Conservation (phyloP, 2,329 filamentous ascomycete genomes). For the Aureobasidium sp. region DNA sequence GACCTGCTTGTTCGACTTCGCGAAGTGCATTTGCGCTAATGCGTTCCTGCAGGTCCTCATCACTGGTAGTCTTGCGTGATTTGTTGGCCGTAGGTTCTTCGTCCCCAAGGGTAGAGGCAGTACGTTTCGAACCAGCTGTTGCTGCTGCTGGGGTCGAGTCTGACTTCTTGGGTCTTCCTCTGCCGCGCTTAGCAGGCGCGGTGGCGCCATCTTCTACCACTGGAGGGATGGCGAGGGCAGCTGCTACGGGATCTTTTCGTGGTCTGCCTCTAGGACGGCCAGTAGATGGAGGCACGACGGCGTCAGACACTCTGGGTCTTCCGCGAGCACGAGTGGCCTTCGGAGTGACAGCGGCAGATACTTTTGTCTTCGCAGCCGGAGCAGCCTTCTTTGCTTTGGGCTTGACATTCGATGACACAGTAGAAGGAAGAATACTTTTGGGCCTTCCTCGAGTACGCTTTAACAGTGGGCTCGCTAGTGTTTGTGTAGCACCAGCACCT, state of each 20-base stretch:
- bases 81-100: not conserved
- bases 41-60: not conserved
- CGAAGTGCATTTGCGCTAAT: not conserved
- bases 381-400: not conserved
- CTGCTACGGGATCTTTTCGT: not conserved
- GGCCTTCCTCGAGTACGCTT: not conserved
- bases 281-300: not conserved
- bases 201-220: not conserved
- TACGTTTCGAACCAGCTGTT: not conserved
- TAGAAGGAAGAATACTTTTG: not conserved
- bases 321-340: not conserved
- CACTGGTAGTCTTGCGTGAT: not conserved
- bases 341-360: not conserved
- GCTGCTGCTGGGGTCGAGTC: not conserved
- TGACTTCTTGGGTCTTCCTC: slow-evolving; percentile 1
- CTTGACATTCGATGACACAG: not conserved
- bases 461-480: not conserved
- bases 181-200: not conserved
- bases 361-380: not conserved
- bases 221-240: not conserved
- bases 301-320: not conserved
- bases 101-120: not conserved
- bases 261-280: not conserved
- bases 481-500: not conserved
- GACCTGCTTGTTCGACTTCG: not conserved